Percentiles rank a stretch among this genome's conserved stretches.
Conservation (phyloP, 371 early-diverging fungal genomes). For the Parasitella parasitica region DNA sequence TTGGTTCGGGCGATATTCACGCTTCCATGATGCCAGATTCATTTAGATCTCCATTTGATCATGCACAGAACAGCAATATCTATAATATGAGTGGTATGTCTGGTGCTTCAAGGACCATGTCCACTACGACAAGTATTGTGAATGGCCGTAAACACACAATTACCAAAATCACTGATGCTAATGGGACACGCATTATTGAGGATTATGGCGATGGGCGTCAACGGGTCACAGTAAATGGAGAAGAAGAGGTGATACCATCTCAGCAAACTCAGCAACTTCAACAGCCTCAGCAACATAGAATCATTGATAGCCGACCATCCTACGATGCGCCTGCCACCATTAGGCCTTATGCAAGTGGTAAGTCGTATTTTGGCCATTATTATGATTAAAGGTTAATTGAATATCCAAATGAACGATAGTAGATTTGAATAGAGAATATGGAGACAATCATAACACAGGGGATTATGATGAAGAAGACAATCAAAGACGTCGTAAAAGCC, state of each 20-base stretch:
- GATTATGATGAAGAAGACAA: neutral
- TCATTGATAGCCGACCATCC: neutral
- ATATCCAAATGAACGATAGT: neutral
- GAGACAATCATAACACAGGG: neutral
- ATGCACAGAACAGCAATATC: neutral
- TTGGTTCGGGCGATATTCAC: neutral
- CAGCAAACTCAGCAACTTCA: neutral
- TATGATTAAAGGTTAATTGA: neutral
- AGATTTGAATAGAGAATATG: neutral
- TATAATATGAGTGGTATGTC: neutral
- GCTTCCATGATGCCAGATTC: neutral
- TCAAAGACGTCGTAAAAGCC: neutral
- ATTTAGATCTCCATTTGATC: neutral
- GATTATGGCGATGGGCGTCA: constrained; percentile 20
- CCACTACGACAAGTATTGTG: constrained; percentile 17
- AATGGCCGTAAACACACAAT: constrained; percentile 18
- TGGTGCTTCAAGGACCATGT: constrained; percentile 6
- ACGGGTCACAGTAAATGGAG: constrained; percentile 20
- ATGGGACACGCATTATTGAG: constrained; percentile 17
- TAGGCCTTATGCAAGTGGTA: constrained; percentile 1
- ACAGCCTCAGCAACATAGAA: neutral
- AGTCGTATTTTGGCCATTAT: neutral
- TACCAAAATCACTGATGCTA: constrained; percentile 15
- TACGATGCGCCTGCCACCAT: neutral
- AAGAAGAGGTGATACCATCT: neutral